A percentile compares a stretch with the other conserved stretches of the same genome.
Conservation (phyloP, 176 grass and related monocot genomes). For the Phragmites australis region DNA sequence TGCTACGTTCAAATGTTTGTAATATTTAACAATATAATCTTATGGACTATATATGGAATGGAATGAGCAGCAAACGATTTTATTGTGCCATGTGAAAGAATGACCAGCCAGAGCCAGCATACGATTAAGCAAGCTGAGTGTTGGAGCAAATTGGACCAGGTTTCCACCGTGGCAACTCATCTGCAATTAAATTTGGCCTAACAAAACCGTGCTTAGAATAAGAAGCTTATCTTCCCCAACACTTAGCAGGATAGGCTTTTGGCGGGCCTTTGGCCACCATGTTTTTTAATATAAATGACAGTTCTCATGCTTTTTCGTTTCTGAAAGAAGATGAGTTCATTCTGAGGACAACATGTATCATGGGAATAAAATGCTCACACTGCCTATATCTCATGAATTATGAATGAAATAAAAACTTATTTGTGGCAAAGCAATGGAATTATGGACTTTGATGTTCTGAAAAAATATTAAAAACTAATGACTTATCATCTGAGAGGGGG, state of each 20-base stretch:
- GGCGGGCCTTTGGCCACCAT: too few relatives aligned
- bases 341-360: too few relatives aligned
- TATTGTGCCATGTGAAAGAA: constrained; percentile 26
- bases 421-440: neutral
- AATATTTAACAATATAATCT: constrained; percentile 42
- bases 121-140: constrained; percentile 18
- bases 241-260: too few relatives aligned
- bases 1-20: constrained; percentile 18
- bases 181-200: constrained; percentile 39
- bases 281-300: too few relatives aligned
- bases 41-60: constrained; percentile 40
- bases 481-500: neutral
- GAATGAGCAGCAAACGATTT: constrained; percentile 20
- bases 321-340: too few relatives aligned
- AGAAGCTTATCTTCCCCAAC: too few relatives aligned
- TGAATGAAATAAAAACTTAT: neutral
- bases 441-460: neutral
- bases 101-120: constrained; percentile 4
- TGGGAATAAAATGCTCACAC: constrained; percentile 1
- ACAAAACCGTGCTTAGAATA: constrained; percentile 34
- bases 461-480: neutral
- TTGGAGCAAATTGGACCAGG: constrained; percentile 44
- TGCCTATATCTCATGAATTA: constrained; percentile 1
- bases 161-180: constrained; percentile 50
- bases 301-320: too few relatives aligned